phyloP scores from a whole-genome alignment of 768 basidiomycete genomes.

The Rossbeevera mucosa region DNA sequence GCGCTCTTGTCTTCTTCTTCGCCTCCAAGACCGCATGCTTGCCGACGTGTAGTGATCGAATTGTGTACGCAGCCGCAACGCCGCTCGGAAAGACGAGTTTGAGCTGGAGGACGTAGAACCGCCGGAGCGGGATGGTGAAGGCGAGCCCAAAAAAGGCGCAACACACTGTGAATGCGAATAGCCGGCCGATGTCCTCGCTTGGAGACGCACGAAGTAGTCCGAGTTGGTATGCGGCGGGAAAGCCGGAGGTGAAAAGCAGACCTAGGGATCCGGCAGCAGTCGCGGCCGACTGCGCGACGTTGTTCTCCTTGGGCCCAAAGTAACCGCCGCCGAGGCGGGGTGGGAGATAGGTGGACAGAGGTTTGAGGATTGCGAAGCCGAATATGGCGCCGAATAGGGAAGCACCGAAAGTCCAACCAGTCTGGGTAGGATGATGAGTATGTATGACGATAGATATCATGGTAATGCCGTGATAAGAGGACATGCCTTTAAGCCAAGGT shows the following conservation, averaged over 20 bases:
- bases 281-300: background rate
- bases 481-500: conserved; percentile 2
- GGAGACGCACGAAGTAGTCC: background rate
- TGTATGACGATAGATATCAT: background rate
- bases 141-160: conserved; percentile 2
- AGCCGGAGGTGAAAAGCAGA: background rate
- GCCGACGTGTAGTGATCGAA: background rate
- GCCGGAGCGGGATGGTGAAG: background rate
- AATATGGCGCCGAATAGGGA: conserved; percentile 2
- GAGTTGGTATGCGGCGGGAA: background rate
- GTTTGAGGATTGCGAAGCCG: conserved; percentile 1
- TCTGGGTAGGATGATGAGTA: background rate
- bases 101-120: background rate
- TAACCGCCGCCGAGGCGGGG: background rate
- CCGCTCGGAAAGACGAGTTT: conserved; percentile 1
- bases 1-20: background rate
- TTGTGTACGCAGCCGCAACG: background rate
- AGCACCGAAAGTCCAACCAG: conserved; percentile 1
- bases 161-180: background rate
- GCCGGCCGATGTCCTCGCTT: background rate
- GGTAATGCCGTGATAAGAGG: background rate
- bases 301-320: conserved; percentile 3
- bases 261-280: background rate
- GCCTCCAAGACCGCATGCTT: background rate
- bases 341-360: background rate